Base-by-base conservation (phyloP, 1,284 basidiomycete species). In the Entoloma clypeatum region DNA sequence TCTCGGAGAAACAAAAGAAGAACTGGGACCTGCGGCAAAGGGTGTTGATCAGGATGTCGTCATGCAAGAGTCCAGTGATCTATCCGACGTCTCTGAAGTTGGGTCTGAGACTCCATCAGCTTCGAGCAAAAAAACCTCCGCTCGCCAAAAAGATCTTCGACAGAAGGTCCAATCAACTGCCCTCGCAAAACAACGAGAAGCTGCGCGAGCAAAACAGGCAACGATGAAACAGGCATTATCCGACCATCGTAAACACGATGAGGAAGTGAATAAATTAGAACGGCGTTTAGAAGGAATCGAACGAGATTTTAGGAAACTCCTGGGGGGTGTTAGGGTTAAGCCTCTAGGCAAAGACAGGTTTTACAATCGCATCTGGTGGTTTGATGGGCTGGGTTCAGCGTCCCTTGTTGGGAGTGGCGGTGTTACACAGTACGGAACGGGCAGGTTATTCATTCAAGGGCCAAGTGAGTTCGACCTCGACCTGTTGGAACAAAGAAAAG, bases 291-390 rank as follows among this genome's bases (percentile, higher is more conserved):
- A 92, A 53, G 77, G 77, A 43, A 88, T 96, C 48, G 94, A 98
- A 59, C 81, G 90, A 41, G 95, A 98, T 51, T 98, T 97, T 67
- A 75, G 95, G 45, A 84, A 91, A 55, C 72, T 90, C 44, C 69
- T 91, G 22, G 87, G 88, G 43, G 81, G 85, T 5, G 77, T 94
- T 28, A 77, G 95, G 33, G 81, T 91, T 30, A 86, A 88, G 53
- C 92, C 94, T 1, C 57, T 99, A 33, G 95, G 96, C 3, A 75
- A 79, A 50, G 96, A 99, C 61, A 75, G 95, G 40, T 99, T 97
- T 65, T 85, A 89, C 56, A 95, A 96, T 62, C 81, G 88, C 23
- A 76, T 97, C 48, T 99, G 94, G 93, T 99, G 95, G 95, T 90
- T 98, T 59, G 95, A 99, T 64, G 95, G 96, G 3, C 79, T 95